A percentile compares a stretch with the other conserved stretches of the same genome.
phyloP scores from a whole-genome alignment of 2,329 filamentous ascomycete species.

The Dissoconium aciculare region DNA sequence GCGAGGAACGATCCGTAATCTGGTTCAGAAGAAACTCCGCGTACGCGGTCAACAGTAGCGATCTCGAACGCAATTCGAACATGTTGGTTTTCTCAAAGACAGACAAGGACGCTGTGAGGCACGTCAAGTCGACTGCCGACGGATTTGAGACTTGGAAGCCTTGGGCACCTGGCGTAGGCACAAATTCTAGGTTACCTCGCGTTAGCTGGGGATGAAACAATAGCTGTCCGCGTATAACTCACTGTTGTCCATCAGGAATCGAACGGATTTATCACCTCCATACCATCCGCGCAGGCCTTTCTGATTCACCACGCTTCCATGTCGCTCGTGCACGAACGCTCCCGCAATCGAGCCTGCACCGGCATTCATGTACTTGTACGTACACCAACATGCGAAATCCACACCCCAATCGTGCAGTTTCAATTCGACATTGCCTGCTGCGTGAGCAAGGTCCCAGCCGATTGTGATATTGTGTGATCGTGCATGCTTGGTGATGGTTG shows the following conservation, averaged over 20 bases:
- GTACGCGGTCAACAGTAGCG: constrained; percentile 59
- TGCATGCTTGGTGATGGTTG: constrained; percentile 62
- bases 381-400: constrained; percentile 86
- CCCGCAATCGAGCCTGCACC: constrained; percentile 71
- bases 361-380: constrained; percentile 89
- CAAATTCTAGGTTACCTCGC: constrained; percentile 49
- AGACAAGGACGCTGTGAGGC: constrained; percentile 53
- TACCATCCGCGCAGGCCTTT: constrained; percentile 61
- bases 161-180: constrained; percentile 59
- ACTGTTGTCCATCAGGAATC: constrained; percentile 67
- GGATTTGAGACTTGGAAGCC: constrained; percentile 81
- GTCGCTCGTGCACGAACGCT: constrained; percentile 62
- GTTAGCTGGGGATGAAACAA: no score
- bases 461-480: constrained; percentile 54
- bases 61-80: constrained; percentile 52
- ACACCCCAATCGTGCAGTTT: constrained; percentile 76
- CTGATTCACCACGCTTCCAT: constrained; percentile 40
- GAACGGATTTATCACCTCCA: constrained; percentile 58
- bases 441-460: constrained; percentile 81
- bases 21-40: constrained; percentile 49
- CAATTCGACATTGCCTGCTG: constrained; percentile 68
- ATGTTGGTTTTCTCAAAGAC: constrained; percentile 61
- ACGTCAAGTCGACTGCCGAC: constrained; percentile 59
- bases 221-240: no score
- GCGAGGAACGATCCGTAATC: constrained; percentile 9